Percentiles rank a stretch among this genome's conserved stretches.
Evolutionary conservation across 148 eudicot species (phyloP).

Genomic region (Amaranthus palmeri): DNA sequence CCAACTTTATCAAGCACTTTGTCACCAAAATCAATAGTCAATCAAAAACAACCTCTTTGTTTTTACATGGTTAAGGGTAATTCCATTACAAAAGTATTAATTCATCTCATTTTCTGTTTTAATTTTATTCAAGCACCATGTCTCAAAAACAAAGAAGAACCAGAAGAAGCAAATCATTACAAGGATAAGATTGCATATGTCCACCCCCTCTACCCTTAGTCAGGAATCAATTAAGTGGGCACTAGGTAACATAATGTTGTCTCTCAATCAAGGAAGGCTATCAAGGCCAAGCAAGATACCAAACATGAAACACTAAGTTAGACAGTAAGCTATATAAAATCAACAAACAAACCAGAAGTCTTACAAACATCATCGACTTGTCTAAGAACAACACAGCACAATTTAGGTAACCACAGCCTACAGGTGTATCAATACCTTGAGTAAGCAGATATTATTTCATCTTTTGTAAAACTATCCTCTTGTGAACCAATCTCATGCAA

Average conservation of each 20-base stretch:
- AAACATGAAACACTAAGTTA: not conserved
- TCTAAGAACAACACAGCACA: not conserved
- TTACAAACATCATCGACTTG: not conserved
- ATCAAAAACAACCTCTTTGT: no score
- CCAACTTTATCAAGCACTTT: no score
- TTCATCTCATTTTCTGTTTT: no score
- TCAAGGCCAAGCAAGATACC: not conserved
- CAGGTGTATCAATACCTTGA: slow-evolving; percentile 53
- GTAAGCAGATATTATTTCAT: slow-evolving; percentile 82
- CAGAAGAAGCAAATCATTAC: no score
- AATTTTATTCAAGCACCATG: no score
- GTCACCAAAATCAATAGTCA: no score
- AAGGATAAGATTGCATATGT: no score
- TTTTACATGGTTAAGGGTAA: no score
- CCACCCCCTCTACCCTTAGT: no score
- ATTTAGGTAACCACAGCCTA: not conserved
- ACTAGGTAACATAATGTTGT: not conserved
- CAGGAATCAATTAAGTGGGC: not conserved
- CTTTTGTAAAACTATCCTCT: slow-evolving; percentile 90
- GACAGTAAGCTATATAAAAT: not conserved
- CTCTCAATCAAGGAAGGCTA: not conserved
- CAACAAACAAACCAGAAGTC: not conserved
- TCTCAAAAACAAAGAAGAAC: no score
- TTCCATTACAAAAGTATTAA: no score
- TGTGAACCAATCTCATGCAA: slow-evolving; percentile 93